Evolutionary conservation across 192 early-diverging fungal genomes (phyloP).

Genomic region (Coemansia javaensis): DNA sequence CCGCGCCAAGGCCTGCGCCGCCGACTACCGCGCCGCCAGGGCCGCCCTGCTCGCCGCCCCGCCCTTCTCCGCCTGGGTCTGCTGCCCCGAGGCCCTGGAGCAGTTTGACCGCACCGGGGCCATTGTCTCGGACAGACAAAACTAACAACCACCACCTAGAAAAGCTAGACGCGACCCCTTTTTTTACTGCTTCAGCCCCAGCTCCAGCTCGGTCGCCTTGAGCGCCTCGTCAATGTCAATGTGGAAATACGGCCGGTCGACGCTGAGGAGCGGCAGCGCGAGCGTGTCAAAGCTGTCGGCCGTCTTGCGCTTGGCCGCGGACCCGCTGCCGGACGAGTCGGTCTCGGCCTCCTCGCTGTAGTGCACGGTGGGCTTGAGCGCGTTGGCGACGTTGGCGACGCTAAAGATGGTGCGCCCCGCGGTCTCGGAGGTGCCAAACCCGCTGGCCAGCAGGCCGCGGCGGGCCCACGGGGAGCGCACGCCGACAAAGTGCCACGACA

Average conservation of each 20-base stretch:
- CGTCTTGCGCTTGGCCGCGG: neutral
- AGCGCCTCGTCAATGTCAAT: conserved; percentile 48
- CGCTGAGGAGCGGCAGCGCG: conserved; percentile 32
- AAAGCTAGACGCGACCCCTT: neutral
- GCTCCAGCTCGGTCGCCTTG: conserved; percentile 35
- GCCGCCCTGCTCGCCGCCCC: conserved; percentile 3
- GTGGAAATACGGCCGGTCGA: conserved; percentile 40
- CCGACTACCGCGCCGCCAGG: conserved; percentile 28
- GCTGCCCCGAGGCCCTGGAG: conserved; percentile 19
- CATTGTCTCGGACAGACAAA: no score
- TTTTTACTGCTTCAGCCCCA: conserved; percentile 28
- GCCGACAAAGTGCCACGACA: conserved; percentile 56
- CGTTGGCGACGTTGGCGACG: conserved; percentile 34
- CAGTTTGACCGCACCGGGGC: conserved; percentile 6
- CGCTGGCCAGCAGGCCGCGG: conserved; percentile 35
- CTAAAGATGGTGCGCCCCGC: conserved; percentile 30
- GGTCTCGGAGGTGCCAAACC: conserved; percentile 32
- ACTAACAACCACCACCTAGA: neutral
- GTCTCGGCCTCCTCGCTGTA: conserved; percentile 2
- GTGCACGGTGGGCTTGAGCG: conserved; percentile 5
- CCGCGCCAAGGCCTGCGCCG: conserved; percentile 16
- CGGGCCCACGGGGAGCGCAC: conserved; percentile 39
- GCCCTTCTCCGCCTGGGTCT: conserved; percentile 26
- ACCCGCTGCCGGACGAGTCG: neutral
- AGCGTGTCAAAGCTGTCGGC: conserved; percentile 26